Evolutionary conservation across 345 rosid genomes (phyloP).

Genomic region (Gossypium raimondii): DNA sequence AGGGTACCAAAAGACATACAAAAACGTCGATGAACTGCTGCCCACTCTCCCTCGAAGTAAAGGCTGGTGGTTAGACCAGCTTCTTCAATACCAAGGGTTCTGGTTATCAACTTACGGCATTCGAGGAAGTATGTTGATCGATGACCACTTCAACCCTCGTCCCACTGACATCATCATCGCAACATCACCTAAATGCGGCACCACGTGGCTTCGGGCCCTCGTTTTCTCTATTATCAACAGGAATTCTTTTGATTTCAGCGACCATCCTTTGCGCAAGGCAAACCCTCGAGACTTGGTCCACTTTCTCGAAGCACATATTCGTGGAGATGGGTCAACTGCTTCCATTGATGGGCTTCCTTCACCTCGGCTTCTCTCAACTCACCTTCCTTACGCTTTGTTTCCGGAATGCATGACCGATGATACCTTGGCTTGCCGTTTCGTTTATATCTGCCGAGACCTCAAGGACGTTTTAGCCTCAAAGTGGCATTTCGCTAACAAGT

Average conservation of each 20-base stretch:
- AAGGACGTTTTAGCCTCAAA: slow-evolving; percentile 27
- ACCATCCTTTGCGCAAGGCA: slow-evolving; percentile 4
- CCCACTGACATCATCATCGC: slow-evolving; percentile 24
- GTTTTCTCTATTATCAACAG: slow-evolving; percentile 17
- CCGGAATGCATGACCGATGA: slow-evolving; percentile 13
- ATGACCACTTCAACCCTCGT: slow-evolving; percentile 17
- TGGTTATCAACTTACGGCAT: neutral
- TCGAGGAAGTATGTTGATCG: neutral
- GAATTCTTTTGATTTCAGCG: neutral
- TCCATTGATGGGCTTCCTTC: neutral
- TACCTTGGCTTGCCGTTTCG: slow-evolving; percentile 19
- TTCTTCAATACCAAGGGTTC: neutral
- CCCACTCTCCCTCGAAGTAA: neutral
- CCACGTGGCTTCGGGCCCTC: slow-evolving; percentile 37
- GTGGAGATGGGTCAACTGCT: neutral
- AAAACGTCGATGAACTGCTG: neutral
- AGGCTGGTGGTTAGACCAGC: neutral
- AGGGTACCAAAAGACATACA: neutral
- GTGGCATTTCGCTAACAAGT: slow-evolving; percentile 26
- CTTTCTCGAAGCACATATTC: slow-evolving; percentile 1
- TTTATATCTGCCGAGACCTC: slow-evolving; percentile 28
- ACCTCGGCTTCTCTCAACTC: slow-evolving; percentile 13
- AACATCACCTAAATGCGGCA: slow-evolving; percentile 31
- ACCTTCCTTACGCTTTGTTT: slow-evolving; percentile 8
- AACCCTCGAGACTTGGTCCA: slow-evolving; percentile 17